Conservation (phyloP, 208 protist species). For the Leishmania turanica region DNA sequence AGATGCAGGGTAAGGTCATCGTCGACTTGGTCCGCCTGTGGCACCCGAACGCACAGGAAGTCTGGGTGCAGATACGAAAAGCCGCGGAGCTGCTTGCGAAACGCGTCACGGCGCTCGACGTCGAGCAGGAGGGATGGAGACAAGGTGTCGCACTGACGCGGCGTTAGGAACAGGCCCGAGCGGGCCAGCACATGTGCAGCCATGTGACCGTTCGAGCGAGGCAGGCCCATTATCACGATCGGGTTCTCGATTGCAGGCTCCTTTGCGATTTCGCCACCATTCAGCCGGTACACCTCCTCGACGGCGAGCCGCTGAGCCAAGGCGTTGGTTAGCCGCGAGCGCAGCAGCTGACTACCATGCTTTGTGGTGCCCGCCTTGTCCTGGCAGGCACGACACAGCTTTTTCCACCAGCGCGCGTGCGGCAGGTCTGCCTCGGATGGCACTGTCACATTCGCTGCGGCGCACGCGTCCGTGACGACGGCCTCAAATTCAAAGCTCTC, state of each 20-base stretch:
- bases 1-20: constrained; percentile 88
- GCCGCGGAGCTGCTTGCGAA: constrained; percentile 50
- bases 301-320: constrained; percentile 79
- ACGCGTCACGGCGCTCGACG: constrained; percentile 61
- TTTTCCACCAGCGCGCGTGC: constrained; percentile 80
- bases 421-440: constrained; percentile 52
- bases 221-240: constrained; percentile 83
- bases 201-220: constrained; percentile 87
- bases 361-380: constrained; percentile 63
- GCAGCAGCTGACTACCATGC: constrained; percentile 68
- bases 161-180: constrained; percentile 77
- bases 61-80: constrained; percentile 68
- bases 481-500: constrained; percentile 67
- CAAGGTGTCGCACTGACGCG: constrained; percentile 79
- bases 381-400: constrained; percentile 78
- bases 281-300: constrained; percentile 82
- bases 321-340: constrained; percentile 61
- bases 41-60: constrained; percentile 73
- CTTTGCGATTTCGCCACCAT: constrained; percentile 70
- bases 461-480: constrained; percentile 67
- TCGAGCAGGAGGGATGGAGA: constrained; percentile 71
- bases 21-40: constrained; percentile 68
- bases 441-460: constrained; percentile 45
- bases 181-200: constrained; percentile 84
- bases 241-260: constrained; percentile 58